Evolutionary conservation across 768 basidiomycete genomes (phyloP), one percentile per base, ranked within the genome.

Genomic region (Megacollybia marginata): DNA sequence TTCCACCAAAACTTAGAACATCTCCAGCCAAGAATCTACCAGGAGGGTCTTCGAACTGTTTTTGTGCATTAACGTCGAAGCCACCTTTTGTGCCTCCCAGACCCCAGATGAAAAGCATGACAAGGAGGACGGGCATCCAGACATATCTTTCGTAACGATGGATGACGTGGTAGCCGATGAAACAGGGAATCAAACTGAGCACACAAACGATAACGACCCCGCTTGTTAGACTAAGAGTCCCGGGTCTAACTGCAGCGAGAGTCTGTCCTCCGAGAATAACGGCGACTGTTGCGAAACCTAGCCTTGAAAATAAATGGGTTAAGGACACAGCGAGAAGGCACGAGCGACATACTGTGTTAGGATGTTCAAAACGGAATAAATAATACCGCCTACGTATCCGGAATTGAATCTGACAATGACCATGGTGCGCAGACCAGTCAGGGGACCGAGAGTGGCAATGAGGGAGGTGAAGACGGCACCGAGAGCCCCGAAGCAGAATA

Each of bases 231-330:
- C 75, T 68, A 4, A 79, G 67, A 1, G 69, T 69, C 9, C 64
- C 65, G 18, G 71, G 58, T 48, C 72, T 72, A 51, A 78, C 65
- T 10, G 72, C 72, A 5, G 71, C 69, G 46, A 76, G 68, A 0
- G 73, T 73, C 51, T 80, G 75, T 1, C 76, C 79, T 13, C 78
- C 78, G 2, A 78, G 66, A 47, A 80, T 77, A n/a, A 78, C 74
- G 13, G 70, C 66, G 0, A 66, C 70, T 16, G 68, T 66, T 13
- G 71, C 66, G 59, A 77, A 79, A 3, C 76, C 75, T n/a, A 78
- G 58, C 47, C 70, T 74, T 43, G 13, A 43, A 33, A 36, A 13
- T 13, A 5, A 10, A 46, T 28, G 36, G 12, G 44, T 15, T 40
- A 9, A 31, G 20, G 31, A 42, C 10, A 5, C 40, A 6, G 42